phyloP scores from a whole-genome alignment of 495 filamentous ascomycete genomes.

The Penicillium longicatenatum region DNA sequence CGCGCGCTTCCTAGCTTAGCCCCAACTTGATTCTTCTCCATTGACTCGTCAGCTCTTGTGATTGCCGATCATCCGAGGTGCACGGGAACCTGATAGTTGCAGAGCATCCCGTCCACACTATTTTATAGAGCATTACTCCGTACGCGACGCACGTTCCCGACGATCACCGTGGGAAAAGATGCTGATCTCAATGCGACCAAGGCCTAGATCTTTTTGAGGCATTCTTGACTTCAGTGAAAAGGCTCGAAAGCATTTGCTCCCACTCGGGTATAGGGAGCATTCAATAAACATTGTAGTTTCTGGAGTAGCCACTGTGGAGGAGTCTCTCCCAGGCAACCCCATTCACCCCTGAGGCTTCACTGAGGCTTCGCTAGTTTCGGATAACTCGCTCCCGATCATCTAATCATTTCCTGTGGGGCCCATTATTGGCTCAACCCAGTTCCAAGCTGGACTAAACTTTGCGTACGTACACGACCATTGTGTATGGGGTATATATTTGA shows the following conservation, averaged over 20 bases:
- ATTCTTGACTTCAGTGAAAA: not conserved
- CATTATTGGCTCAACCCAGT: not conserved
- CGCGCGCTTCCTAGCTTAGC: not conserved
- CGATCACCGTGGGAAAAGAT: conserved; percentile 11
- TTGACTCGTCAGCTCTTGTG: not conserved
- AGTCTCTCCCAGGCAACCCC: not conserved
- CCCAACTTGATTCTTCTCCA: not conserved
- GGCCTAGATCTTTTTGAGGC: conserved; percentile 16
- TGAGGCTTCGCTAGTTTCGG: not conserved
- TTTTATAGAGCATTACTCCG: not conserved
- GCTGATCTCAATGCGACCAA: conserved; percentile 18
- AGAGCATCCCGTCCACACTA: not conserved
- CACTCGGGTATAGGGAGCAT: not conserved
- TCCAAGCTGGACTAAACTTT: not conserved
- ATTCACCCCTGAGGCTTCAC: conserved; percentile 1
- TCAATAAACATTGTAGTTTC: not conserved
- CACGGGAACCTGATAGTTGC: not conserved
- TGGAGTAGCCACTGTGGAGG: not conserved
- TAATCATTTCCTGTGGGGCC: not conserved
- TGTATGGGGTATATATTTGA: not conserved
- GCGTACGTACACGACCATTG: not conserved
- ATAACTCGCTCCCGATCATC: not conserved
- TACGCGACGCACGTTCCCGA: conserved; percentile 6
- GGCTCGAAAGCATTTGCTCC: not conserved
- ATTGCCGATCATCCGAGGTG: conserved; percentile 8